phyloP scores from a whole-genome alignment of 1,139 yeast genomes.

The Kodamaea ohmeri region DNA sequence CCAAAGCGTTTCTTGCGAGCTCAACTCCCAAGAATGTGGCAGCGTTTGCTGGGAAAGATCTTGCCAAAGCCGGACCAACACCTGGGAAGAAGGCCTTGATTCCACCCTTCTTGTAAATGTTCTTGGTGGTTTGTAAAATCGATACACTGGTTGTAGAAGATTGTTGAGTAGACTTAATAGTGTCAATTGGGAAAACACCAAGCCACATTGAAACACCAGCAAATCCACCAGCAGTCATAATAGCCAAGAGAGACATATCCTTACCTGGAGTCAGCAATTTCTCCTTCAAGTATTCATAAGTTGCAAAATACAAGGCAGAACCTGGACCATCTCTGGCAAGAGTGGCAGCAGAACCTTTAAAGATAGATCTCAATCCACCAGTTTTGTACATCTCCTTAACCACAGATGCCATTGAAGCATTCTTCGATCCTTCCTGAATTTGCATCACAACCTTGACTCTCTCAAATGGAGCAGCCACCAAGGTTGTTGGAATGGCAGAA shows the following conservation, averaged over 20 bases:
- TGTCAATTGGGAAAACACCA: conserved; percentile 93
- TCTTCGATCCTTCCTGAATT: conserved; percentile 52
- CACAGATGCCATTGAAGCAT: conserved; percentile 55
- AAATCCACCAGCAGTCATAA: conserved; percentile 88
- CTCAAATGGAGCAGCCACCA: conserved; percentile 96
- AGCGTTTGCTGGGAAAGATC: conserved; percentile 98
- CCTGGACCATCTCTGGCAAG: conserved; percentile 98
- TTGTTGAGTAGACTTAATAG: conserved; percentile 84
- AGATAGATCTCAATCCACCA: conserved; percentile 83
- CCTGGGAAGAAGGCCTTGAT: conserved; percentile 96
- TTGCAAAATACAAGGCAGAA: conserved; percentile 93
- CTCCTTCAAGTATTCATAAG: conserved; percentile 80
- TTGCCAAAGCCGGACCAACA: conserved; percentile 87
- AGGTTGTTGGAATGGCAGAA: conserved; percentile 91
- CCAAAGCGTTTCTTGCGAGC: conserved; percentile 70
- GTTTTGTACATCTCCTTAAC: conserved; percentile 68
- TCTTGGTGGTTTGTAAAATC: conserved; percentile 63
- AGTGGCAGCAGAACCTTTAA: conserved; percentile 90
- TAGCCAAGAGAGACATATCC: conserved; percentile 65
- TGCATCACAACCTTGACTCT: conserved; percentile 94
- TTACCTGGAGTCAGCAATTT: conserved; percentile 54
- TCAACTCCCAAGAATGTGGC: conserved; percentile 97
- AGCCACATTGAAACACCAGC: conserved; percentile 98
- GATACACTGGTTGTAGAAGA: conserved; percentile 60
- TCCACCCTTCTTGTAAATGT: conserved; percentile 70